Evolutionary conservation across 2,329 filamentous ascomycete genomes (phyloP).

Genomic region (Beauveria rudraprayagi): DNA sequence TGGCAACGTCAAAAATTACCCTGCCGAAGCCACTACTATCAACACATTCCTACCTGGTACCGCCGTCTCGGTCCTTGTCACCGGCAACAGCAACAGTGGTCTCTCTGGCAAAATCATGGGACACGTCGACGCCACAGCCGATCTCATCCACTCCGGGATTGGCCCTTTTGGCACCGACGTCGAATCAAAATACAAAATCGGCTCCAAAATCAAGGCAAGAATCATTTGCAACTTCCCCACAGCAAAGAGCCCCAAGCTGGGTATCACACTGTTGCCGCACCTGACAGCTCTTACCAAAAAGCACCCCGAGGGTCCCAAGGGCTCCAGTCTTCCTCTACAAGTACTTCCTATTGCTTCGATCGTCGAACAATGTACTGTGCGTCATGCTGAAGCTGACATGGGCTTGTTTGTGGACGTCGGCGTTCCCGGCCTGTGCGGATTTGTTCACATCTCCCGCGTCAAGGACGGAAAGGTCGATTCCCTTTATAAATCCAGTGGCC

Average conservation of each 20-base stretch:
- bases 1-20: conserved; percentile 55
- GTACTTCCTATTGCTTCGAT: conserved; percentile 64
- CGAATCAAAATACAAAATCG: conserved; percentile 70
- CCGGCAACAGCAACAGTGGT: conserved; percentile 66
- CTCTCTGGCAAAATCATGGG: conserved; percentile 87
- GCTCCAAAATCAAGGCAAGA: conserved; percentile 75
- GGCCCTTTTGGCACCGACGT: conserved; percentile 63
- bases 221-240: conserved; percentile 82
- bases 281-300: conserved; percentile 55
- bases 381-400: conserved; percentile 69
- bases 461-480: conserved; percentile 84
- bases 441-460: conserved; percentile 89
- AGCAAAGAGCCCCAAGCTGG: conserved; percentile 72
- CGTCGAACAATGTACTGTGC: conserved; percentile 69
- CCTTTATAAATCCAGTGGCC: conserved; percentile 66
- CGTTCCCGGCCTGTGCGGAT: conserved; percentile 59
- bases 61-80: conserved; percentile 76
- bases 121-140: conserved; percentile 81
- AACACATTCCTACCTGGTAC: conserved; percentile 87
- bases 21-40: conserved; percentile 75
- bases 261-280: conserved; percentile 83
- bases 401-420: conserved; percentile 74
- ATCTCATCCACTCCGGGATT: conserved; percentile 79
- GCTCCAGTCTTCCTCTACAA: conserved; percentile 44
- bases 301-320: conserved; percentile 24